These are phyloP conservation scores for Blastobotrys proliferans DNA, from an alignment of 1,139 yeast genomes.

Conservation along the genomic window DNA sequence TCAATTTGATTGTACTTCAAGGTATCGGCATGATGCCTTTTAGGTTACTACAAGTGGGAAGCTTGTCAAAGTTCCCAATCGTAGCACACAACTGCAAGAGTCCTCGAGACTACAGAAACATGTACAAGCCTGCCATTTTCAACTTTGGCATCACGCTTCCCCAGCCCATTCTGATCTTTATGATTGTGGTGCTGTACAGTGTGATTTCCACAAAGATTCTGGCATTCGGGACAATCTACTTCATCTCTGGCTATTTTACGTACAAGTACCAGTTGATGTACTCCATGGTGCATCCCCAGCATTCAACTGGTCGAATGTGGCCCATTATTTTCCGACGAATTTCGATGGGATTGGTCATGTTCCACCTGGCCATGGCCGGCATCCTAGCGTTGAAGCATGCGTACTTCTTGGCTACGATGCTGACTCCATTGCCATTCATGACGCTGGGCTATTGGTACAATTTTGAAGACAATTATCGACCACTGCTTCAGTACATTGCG, in stretches of 20 bases:
- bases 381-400: slow-evolving; percentile 77
- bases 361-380: slow-evolving; percentile 91
- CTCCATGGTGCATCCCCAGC: slow-evolving; percentile 82
- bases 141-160: slow-evolving; percentile 81
- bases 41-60: slow-evolving; percentile 64
- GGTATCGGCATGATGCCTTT: slow-evolving; percentile 85
- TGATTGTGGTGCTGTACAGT: slow-evolving; percentile 72
- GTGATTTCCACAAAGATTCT: slow-evolving; percentile 69
- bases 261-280: slow-evolving; percentile 78
- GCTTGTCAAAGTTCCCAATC: slow-evolving; percentile 56
- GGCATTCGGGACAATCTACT: slow-evolving; percentile 68
- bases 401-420: slow-evolving; percentile 62
- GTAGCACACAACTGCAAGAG: slow-evolving; percentile 56
- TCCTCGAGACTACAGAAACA: slow-evolving; percentile 64
- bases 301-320: slow-evolving; percentile 87
- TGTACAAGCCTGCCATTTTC: slow-evolving; percentile 73
- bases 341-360: slow-evolving; percentile 62
- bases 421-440: slow-evolving; percentile 70
- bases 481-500: slow-evolving; percentile 82
- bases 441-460: slow-evolving; percentile 71
- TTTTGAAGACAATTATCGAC: slow-evolving; percentile 75
- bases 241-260: slow-evolving; percentile 68
- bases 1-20: slow-evolving; percentile 74
- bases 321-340: slow-evolving; percentile 73
- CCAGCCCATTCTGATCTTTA: slow-evolving; percentile 70